Conservation (phyloP, 345 rosid species). For the Euclidium syriacum region DNA sequence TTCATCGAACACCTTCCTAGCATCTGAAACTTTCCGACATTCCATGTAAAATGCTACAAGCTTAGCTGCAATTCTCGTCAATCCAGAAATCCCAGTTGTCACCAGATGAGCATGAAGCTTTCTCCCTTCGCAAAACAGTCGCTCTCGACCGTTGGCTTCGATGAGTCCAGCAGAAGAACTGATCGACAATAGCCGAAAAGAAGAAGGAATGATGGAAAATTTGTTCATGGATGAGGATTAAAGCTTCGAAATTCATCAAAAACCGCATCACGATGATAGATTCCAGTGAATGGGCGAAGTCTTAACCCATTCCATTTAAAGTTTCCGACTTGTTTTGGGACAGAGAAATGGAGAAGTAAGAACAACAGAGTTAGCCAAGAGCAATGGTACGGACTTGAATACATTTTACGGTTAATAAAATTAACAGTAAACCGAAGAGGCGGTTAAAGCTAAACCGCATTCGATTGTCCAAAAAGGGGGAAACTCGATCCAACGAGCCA, state of each 20-base stretch:
- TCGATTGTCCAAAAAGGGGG: background rate
- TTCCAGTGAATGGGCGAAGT: constrained; percentile 7
- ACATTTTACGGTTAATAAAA: background rate
- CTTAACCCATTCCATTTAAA: background rate
- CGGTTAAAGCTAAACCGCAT: background rate
- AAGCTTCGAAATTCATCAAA: constrained; percentile 10
- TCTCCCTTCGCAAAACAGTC: constrained; percentile 36
- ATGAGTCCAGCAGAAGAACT: constrained; percentile 36
- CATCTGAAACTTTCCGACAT: constrained; percentile 36
- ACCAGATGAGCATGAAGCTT: constrained; percentile 54
- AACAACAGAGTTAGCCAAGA: constrained; percentile 9
- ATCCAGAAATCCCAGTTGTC: constrained; percentile 33
- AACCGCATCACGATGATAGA: background rate
- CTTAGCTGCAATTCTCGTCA: constrained; percentile 43
- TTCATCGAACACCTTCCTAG: constrained; percentile 66
- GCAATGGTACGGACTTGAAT: background rate
- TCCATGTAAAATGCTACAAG: constrained; percentile 45
- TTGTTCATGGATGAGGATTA: constrained; percentile 5
- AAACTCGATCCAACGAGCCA: constrained; percentile 10
- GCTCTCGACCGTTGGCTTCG: constrained; percentile 32
- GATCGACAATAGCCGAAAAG: constrained; percentile 31
- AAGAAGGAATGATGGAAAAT: constrained; percentile 22
- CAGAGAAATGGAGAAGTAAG: constrained; percentile 2
- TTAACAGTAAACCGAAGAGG: background rate
- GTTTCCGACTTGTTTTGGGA: background rate